phyloP scores from a whole-genome alignment of 2,329 filamentous ascomycete species.

The Fusarium continuum region DNA sequence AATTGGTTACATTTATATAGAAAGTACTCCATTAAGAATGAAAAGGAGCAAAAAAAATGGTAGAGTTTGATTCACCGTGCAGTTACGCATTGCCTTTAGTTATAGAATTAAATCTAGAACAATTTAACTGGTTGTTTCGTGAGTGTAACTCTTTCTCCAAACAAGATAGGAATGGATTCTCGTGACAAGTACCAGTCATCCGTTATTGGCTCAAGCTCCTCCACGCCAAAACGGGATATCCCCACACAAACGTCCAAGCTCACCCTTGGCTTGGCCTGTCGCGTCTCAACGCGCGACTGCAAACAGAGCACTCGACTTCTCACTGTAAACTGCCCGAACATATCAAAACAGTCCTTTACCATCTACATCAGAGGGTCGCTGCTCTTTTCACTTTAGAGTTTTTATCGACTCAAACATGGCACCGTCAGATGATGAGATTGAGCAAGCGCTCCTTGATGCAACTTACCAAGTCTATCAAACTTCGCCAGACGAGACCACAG shows the following conservation, averaged over 20 bases:
- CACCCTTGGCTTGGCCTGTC: conserved; percentile 10
- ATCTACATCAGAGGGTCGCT: not conserved
- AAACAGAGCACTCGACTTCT: conserved; percentile 14
- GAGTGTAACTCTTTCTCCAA: not conserved
- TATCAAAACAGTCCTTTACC: not conserved
- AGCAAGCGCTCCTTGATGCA: conserved; percentile 57
- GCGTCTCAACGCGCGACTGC: conserved; percentile 38
- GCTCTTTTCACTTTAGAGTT: not conserved
- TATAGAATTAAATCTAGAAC: no score
- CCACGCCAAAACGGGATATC: conserved; percentile 23
- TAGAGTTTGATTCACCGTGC: no score
- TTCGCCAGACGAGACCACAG: conserved; percentile 59
- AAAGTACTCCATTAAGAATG: no score
- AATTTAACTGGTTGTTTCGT: not conserved
- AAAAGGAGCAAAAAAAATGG: no score
- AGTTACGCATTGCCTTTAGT: no score
- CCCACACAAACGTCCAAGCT: conserved; percentile 25
- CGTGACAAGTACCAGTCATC: not conserved
- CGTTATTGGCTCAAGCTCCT: conserved; percentile 35
- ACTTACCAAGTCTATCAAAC: conserved; percentile 57
- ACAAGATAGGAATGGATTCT: conserved; percentile 2
- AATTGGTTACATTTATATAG: no score
- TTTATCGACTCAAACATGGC: conserved; percentile 47
- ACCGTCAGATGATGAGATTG: conserved; percentile 54
- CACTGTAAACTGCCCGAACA: not conserved